Evolutionary conservation across 345 rosid genomes (phyloP).

Genomic region (Sonneratia caseolaris): DNA sequence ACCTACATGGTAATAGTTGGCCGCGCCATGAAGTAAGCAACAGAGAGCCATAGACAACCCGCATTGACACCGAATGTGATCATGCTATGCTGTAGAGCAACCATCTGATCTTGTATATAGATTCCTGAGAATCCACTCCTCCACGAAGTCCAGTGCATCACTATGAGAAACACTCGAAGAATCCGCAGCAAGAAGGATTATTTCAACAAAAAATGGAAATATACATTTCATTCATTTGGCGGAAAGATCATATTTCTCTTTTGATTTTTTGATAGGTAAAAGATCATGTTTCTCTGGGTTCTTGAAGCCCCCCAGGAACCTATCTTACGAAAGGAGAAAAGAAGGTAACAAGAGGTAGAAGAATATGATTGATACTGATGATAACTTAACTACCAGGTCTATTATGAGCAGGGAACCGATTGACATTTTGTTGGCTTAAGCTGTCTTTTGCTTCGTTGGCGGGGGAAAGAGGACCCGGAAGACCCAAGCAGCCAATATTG

Average conservation of each 20-base stretch:
- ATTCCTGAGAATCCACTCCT: background rate
- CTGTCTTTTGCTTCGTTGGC: constrained; percentile 44
- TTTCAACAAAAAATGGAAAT: background rate
- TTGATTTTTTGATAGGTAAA: too few relatives aligned
- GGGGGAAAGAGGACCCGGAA: constrained; percentile 60
- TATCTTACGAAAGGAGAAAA: background rate
- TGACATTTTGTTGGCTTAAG: constrained; percentile 17
- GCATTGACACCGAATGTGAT: background rate
- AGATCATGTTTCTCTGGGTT: background rate
- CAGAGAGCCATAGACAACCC: background rate
- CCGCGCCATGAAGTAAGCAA: background rate
- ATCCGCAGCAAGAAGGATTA: background rate
- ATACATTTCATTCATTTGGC: background rate
- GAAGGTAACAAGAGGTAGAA: background rate
- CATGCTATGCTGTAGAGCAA: background rate
- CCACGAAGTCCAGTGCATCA: background rate
- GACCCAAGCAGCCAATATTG: constrained; percentile 62
- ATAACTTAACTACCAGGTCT: background rate
- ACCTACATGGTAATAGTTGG: too few relatives aligned
- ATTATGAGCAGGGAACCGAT: background rate
- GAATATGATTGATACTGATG: background rate
- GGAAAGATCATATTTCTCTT: background rate
- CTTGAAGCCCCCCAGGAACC: background rate
- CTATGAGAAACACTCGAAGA: background rate
- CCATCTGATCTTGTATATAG: background rate